phyloP scores from a whole-genome alignment of 2,329 filamentous ascomycete species.

The Lomentospora prolificans region DNA sequence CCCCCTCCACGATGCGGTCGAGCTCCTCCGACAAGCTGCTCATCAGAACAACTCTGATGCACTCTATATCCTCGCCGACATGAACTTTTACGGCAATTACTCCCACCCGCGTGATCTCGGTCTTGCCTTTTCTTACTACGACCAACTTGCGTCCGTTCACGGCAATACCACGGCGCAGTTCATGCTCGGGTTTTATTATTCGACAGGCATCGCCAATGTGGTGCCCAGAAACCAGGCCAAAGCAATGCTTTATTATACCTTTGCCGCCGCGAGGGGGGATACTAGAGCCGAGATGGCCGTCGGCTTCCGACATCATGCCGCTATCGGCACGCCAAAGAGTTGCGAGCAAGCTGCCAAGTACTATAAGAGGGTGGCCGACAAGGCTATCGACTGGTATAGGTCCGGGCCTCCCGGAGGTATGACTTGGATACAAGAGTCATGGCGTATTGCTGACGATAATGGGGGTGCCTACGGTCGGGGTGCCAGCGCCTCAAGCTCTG shows the following conservation, averaged over 20 bases:
- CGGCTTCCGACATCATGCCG: slow-evolving; percentile 74
- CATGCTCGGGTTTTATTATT: slow-evolving; percentile 94
- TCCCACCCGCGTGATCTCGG: slow-evolving; percentile 75
- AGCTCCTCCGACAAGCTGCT: slow-evolving; percentile 42
- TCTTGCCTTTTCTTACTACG: slow-evolving; percentile 71
- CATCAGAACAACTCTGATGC: slow-evolving; percentile 64
- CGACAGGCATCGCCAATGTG: slow-evolving; percentile 75
- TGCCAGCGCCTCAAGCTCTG: slow-evolving; percentile 81
- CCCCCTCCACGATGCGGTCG: slow-evolving; percentile 39
- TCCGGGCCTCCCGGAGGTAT: slow-evolving; percentile 86
- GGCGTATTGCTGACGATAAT: slow-evolving; percentile 78
- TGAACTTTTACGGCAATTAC: slow-evolving; percentile 96
- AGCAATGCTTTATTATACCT: slow-evolving; percentile 86
- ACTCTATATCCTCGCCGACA: slow-evolving; percentile 78
- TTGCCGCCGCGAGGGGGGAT: slow-evolving; percentile 77
- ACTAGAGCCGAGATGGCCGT: slow-evolving; percentile 88
- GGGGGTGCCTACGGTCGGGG: slow-evolving; percentile 94
- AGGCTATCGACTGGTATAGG: slow-evolving; percentile 78
- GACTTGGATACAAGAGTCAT: slow-evolving; percentile 65
- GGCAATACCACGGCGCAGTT: slow-evolving; percentile 91
- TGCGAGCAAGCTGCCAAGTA: slow-evolving; percentile 79
- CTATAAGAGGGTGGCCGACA: slow-evolving; percentile 90
- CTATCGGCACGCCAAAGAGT: slow-evolving; percentile 75
- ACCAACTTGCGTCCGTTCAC: slow-evolving; percentile 61
- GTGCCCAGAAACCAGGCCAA: slow-evolving; percentile 83